A percentile compares a stretch with the other conserved stretches of the same genome.
phyloP scores from a whole-genome alignment of 2,329 filamentous ascomycete genomes.

The Diaporthe citriasiana region DNA sequence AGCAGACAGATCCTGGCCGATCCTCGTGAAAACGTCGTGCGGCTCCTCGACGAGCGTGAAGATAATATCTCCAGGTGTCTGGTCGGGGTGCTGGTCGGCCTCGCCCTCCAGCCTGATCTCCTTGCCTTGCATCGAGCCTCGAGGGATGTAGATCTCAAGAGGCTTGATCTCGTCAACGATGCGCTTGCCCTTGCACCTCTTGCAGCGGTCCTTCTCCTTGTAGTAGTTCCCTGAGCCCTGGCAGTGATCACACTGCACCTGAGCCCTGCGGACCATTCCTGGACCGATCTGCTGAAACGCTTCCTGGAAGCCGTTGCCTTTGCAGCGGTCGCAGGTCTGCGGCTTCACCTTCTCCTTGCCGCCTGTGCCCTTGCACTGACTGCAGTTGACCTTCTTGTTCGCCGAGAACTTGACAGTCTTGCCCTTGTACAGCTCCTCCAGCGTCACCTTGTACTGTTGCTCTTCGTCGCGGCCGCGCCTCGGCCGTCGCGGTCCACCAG shows the following conservation, averaged over 20 bases:
- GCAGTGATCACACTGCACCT: constrained; percentile 85
- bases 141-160: constrained; percentile 94
- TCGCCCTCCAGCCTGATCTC: constrained; percentile 92
- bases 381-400: constrained; percentile 93
- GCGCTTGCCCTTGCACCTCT: constrained; percentile 96
- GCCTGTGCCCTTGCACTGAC: constrained; percentile 87
- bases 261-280: constrained; percentile 85
- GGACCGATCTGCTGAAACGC: constrained; percentile 87
- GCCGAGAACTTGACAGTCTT: constrained; percentile 98
- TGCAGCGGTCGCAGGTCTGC: constrained; percentile 85
- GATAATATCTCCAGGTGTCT: constrained; percentile 92
- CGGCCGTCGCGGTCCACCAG: constrained; percentile 71
- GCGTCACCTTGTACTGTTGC: constrained; percentile 88
- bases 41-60: constrained; percentile 87
- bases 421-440: constrained; percentile 98
- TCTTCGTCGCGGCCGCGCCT: constrained; percentile 86
- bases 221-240: constrained; percentile 87
- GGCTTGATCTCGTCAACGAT: constrained; percentile 92
- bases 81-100: constrained; percentile 91
- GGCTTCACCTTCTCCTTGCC: constrained; percentile 93
- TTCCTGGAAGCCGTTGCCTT: constrained; percentile 82
- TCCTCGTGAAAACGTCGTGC: constrained; percentile 85
- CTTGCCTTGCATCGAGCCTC: constrained; percentile 88
- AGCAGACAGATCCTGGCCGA: constrained; percentile 86
- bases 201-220: constrained; percentile 97